These are phyloP conservation scores for Anisogramma anomala DNA, from an alignment of 2,329 filamentous ascomycete genomes.

Conservation along the genomic window DNA sequence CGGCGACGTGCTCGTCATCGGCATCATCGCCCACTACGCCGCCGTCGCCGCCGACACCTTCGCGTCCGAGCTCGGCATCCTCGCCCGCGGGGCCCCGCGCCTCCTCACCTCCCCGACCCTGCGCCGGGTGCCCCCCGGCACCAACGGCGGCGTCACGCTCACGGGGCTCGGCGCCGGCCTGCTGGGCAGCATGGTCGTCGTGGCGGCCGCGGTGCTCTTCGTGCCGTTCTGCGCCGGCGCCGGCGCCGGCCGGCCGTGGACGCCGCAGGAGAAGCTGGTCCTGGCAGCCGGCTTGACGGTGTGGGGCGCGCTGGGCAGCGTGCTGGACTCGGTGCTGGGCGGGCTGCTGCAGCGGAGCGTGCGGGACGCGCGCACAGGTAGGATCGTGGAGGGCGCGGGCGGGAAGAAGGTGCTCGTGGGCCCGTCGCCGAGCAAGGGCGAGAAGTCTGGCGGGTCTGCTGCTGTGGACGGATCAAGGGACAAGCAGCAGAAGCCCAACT, in stretches of 20 bases:
- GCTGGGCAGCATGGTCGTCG: conserved; percentile 60
- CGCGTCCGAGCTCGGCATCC: conserved; percentile 86
- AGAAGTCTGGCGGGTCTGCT: conserved; percentile 21
- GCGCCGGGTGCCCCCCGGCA: conserved; percentile 73
- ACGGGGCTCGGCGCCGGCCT: conserved; percentile 63
- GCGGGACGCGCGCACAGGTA: conserved; percentile 69
- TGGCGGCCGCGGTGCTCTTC: conserved; percentile 52
- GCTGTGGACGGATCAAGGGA: conserved; percentile 34
- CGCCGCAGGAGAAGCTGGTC: conserved; percentile 29
- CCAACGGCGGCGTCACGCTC: conserved; percentile 81
- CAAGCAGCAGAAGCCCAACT: conserved; percentile 40
- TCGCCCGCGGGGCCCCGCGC: conserved; percentile 63
- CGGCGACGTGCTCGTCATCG: conserved; percentile 51
- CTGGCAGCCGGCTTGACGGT: conserved; percentile 49
- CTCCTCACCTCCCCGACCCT: conserved; percentile 73
- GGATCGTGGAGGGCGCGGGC: conserved; percentile 75
- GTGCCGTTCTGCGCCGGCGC: conserved; percentile 53
- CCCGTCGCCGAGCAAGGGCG: conserved; percentile 26
- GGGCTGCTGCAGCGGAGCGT: conserved; percentile 79
- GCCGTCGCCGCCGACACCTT: conserved; percentile 89
- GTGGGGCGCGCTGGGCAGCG: conserved; percentile 67
- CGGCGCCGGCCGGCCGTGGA: conserved; percentile 37
- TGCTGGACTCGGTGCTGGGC: conserved; percentile 80
- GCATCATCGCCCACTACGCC: conserved; percentile 74
- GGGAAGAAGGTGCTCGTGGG: conserved; percentile 29